Base-by-base conservation (phyloP, 805 yeast species). In the Scheffersomyces stipitis region DNA sequence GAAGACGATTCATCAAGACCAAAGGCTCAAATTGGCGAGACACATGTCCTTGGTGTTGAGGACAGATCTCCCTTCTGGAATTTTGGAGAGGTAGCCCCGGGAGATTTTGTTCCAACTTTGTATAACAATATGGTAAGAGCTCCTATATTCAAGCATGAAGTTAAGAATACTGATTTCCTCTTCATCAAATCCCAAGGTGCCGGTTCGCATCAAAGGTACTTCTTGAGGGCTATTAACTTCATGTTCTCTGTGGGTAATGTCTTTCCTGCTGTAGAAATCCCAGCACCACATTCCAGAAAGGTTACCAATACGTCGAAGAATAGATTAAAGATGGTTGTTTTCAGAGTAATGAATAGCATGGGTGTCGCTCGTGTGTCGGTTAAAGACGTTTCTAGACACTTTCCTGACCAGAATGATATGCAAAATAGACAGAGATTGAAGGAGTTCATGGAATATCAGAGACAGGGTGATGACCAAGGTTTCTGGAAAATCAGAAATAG, bases 1-100 rank as follows among this genome's bases (percentile, higher is more conserved):
- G 88, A 83, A 12, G 89, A 86, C 34, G 99, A 93, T 58, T 76
- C 78, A 3, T 72, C 85, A 4, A 77, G 98, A 42, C 98, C 98
- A 0, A 91, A 90, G 52, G 69, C 89, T 18, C 77, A 87, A 1
- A 73, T 89, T 28, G 99, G 99, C 30, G 99, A 93, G 58, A 93
- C 98, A 0, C 93, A 86, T 62, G 96, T 93, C 3, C 69, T 93
- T 26, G 97, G 96, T n/a, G 86, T 87, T 1, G 96, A 90, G 56
- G 99, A 93, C 62, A 76, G 95, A 51, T 86, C 96, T 5, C 97
- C 99, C 9, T 93, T 93, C 58, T 93, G 99, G 98, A 93, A 90
- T 59, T 93, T 89, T 66, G 99, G 99, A 1, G 86, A 85, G 64
- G 98, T 93, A 5, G 96, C 88, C 31, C 86, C 89, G 3, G 99